Evolutionary conservation across 2,329 filamentous ascomycete genomes (phyloP).

Genomic region (Chalaropsis thielavioides): DNA sequence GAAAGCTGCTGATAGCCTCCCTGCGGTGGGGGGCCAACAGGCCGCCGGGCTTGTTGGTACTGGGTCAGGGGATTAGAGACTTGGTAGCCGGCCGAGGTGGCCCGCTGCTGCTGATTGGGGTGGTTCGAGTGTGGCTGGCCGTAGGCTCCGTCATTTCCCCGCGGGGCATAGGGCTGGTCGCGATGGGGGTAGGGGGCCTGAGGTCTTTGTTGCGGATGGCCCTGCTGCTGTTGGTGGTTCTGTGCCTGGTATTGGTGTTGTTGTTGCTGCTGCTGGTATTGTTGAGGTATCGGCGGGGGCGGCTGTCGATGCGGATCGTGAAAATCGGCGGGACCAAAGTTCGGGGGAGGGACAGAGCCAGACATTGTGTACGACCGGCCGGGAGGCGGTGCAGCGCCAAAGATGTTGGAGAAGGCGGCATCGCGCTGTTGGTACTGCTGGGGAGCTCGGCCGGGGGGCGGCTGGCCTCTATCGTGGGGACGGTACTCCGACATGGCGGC

Average conservation of each 20-base stretch:
- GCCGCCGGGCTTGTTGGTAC: slow-evolving; percentile 30
- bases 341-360: slow-evolving; percentile 48
- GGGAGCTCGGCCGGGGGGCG: slow-evolving; percentile 35
- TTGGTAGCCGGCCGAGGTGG: slow-evolving; percentile 36
- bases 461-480: slow-evolving; percentile 36
- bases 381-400: slow-evolving; percentile 70
- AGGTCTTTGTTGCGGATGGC: slow-evolving; percentile 5
- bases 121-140: slow-evolving; percentile 9
- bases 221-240: background rate
- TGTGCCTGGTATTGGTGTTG: slow-evolving; percentile 20
- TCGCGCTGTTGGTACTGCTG: slow-evolving; percentile 59
- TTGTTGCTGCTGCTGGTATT: slow-evolving; percentile 26
- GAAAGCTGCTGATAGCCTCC: slow-evolving; percentile 14
- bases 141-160: background rate
- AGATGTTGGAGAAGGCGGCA: slow-evolving; percentile 92
- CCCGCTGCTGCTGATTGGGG: slow-evolving; percentile 32
- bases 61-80: slow-evolving; percentile 31
- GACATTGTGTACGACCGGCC: slow-evolving; percentile 95
- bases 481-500: slow-evolving; percentile 44
- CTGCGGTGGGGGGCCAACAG: slow-evolving; percentile 32
- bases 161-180: background rate
- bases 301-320: slow-evolving; percentile 28
- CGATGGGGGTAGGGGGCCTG: slow-evolving; percentile 1
- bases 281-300: slow-evolving; percentile 23
- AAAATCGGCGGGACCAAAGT: slow-evolving; percentile 34